phyloP scores from a whole-genome alignment of 768 basidiomycete species.

The Leucogyrophana mollusca region DNA sequence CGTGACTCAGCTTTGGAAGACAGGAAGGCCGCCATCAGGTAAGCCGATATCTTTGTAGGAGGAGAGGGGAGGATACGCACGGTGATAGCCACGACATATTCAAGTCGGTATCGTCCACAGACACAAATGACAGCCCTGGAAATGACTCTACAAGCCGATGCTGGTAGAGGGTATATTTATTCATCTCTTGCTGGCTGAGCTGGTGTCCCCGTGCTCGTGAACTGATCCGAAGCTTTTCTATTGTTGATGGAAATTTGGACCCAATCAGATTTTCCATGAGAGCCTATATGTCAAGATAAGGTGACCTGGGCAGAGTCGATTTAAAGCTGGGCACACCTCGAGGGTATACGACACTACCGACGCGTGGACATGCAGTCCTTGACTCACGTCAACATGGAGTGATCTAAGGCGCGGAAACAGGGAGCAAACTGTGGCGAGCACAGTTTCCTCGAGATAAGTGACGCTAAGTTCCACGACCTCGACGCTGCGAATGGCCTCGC shows the following conservation, averaged over 20 bases:
- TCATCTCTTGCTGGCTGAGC: neutral
- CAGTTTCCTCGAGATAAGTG: slow-evolving; percentile 1
- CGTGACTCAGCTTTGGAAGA: too few species aligned
- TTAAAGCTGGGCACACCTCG: slow-evolving; percentile 1
- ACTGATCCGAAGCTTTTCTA: neutral
- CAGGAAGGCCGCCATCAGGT: too few species aligned
- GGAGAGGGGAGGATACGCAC: too few species aligned
- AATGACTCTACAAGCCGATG: neutral
- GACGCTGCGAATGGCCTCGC: slow-evolving; percentile 1
- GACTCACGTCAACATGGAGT: neutral
- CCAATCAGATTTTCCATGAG: neutral
- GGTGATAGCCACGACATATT: neutral
- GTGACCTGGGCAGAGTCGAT: neutral
- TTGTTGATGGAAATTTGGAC: slow-evolving; percentile 2
- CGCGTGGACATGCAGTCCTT: neutral
- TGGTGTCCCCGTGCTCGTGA: neutral
- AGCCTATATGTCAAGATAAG: neutral
- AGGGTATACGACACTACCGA: neutral
- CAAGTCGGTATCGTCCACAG: slow-evolving; percentile 4
- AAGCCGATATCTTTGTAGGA: too few species aligned
- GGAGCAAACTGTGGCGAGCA: neutral
- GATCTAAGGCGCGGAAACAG: slow-evolving; percentile 4
- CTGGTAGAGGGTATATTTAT: neutral
- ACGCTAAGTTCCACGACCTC: neutral
- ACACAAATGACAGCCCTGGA: slow-evolving; percentile 2